These are phyloP conservation scores for Sporisorium sorghi DNA, from an alignment of 1,284 basidiomycete species.

Conservation along the genomic window DNA sequence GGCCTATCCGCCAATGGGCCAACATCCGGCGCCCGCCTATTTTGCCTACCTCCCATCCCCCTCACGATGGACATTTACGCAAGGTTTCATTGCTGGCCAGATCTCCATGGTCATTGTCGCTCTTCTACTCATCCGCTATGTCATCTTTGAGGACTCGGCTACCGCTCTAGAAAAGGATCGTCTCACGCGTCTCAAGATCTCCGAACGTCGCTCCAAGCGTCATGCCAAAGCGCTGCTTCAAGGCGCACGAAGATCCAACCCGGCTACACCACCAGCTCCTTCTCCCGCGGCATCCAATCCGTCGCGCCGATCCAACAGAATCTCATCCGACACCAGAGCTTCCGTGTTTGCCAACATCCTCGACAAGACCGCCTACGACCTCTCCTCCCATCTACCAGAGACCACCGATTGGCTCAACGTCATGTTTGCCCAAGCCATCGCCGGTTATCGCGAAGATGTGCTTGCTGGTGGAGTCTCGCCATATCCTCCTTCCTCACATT, in stretches of 20 bases:
- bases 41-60: conserved; percentile 25
- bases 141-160: conserved; percentile 72
- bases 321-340: conserved; percentile 33
- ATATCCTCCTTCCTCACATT: conserved; percentile 14
- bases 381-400: conserved; percentile 73
- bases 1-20: conserved; percentile 13
- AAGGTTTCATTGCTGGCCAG: conserved; percentile 74
- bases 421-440: conserved; percentile 72
- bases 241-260: conserved; percentile 16
- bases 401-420: conserved; percentile 75
- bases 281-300: conserved; percentile 11
- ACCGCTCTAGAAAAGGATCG: conserved; percentile 49
- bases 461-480: conserved; percentile 67
- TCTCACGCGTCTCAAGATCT: conserved; percentile 51
- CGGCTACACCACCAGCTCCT: neutral
- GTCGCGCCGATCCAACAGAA: conserved; percentile 20
- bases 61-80: conserved; percentile 71
- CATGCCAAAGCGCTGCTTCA: conserved; percentile 43
- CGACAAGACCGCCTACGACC: conserved; percentile 72
- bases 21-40: conserved; percentile 27
- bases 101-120: conserved; percentile 69
- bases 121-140: conserved; percentile 71
- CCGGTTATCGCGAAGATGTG: conserved; percentile 69
- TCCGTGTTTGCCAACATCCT: conserved; percentile 66
- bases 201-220: conserved; percentile 43